Percentiles rank a stretch among this genome's conserved stretches.
Evolutionary conservation across 768 basidiomycete species (phyloP).

Genomic region (Hericium erinaceus): DNA sequence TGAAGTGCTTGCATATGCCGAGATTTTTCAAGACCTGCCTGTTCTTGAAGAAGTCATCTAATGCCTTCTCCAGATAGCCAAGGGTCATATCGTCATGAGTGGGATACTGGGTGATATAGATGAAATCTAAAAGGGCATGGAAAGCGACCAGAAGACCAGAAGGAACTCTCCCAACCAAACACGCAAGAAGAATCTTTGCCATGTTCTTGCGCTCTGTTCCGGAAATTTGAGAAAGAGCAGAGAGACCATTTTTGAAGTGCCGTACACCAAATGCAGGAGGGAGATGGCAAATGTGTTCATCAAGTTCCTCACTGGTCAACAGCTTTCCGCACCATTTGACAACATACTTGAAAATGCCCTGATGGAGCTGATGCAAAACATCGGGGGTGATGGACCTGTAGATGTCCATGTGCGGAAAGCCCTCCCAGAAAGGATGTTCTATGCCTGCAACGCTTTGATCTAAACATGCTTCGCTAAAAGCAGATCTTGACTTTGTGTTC

Average conservation of each 20-base stretch:
- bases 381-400: conserved; percentile 12
- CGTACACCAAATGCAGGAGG: neutral
- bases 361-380: conserved; percentile 12
- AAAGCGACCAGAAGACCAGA: too few species aligned
- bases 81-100: conserved; percentile 11
- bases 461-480: too few species aligned
- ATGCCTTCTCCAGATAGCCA: neutral
- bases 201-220: neutral
- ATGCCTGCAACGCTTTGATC: too few species aligned
- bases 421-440: too few species aligned
- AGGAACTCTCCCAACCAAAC: too few species aligned
- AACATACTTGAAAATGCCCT: conserved; percentile 10
- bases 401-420: conserved; percentile 6
- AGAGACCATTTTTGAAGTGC: neutral
- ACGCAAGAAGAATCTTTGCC: neutral
- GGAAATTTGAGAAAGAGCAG: neutral
- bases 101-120: conserved; percentile 16
- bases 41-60: conserved; percentile 9
- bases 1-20: conserved; percentile 14
- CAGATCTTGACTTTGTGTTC: neutral
- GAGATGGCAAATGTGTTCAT: neutral
- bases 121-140: conserved; percentile 7
- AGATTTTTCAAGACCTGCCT: conserved; percentile 13
- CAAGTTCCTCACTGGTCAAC: neutral
- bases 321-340: conserved; percentile 1